These are phyloP conservation scores for Wickerhamomyces sp. DNA, from an alignment of 1,139 yeast species.

Conservation along the genomic window DNA sequence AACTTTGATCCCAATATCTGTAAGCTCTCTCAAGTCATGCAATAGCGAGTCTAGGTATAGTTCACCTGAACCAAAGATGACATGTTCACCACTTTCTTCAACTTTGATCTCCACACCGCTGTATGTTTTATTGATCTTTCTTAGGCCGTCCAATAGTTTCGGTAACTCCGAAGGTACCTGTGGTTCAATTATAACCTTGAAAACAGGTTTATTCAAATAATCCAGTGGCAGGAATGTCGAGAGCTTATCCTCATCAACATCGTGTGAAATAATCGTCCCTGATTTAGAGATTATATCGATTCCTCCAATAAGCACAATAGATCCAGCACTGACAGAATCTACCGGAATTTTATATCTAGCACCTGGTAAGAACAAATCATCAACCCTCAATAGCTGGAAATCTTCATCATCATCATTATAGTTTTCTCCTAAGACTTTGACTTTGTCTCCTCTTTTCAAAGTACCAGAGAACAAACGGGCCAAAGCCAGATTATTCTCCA, in stretches of 20 bases:
- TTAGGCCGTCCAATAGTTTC: slow-evolving; percentile 61
- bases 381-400: slow-evolving; percentile 35
- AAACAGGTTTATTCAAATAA: slow-evolving; percentile 51
- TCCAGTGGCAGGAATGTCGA: slow-evolving; percentile 39
- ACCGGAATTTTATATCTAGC: slow-evolving; percentile 67
- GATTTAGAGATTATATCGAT: slow-evolving; percentile 50
- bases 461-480: slow-evolving; percentile 63
- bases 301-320: slow-evolving; percentile 64
- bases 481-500: slow-evolving; percentile 44
- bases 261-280: slow-evolving; percentile 45
- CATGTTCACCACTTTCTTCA: slow-evolving; percentile 89
- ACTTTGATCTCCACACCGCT: slow-evolving; percentile 63
- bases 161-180: slow-evolving; percentile 76
- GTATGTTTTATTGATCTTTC: slow-evolving; percentile 59
- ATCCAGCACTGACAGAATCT: slow-evolving; percentile 55
- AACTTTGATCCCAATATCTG: slow-evolving; percentile 69
- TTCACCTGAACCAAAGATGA: slow-evolving; percentile 81
- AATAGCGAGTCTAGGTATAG: slow-evolving; percentile 79
- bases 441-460: slow-evolving; percentile 40
- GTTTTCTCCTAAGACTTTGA: slow-evolving; percentile 57
- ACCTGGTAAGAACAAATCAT: slow-evolving; percentile 56
- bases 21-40: slow-evolving; percentile 65
- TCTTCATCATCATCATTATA: slow-evolving; percentile 52
- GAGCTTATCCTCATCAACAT: slow-evolving; percentile 20
- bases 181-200: slow-evolving; percentile 84